These are phyloP conservation scores for Penicillium taxi DNA, from an alignment of 495 filamentous ascomycete genomes.

Conservation along the genomic window DNA sequence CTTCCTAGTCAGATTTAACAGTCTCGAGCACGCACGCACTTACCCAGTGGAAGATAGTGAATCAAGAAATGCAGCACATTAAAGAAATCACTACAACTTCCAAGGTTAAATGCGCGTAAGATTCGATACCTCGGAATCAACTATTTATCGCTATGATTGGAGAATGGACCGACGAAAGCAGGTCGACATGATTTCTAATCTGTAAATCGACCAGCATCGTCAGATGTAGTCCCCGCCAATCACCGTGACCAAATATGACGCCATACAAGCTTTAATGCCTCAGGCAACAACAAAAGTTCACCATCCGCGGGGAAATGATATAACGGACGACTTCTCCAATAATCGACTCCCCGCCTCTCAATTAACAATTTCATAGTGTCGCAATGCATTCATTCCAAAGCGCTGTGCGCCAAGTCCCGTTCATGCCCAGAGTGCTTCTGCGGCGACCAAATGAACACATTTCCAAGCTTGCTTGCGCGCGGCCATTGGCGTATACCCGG, in stretches of 20 bases:
- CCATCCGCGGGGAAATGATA: slow-evolving; percentile 12
- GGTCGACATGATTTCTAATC: too few species aligned
- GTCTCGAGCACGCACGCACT: too few species aligned
- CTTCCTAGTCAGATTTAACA: too few species aligned
- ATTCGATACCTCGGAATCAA: too few species aligned
- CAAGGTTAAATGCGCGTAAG: too few species aligned
- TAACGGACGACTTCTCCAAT: slow-evolving; percentile 6
- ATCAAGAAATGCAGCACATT: too few species aligned
- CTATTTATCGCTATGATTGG: too few species aligned
- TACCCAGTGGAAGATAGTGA: too few species aligned
- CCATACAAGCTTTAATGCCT: slow-evolving; percentile 8
- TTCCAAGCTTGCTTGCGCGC: slow-evolving; percentile 9
- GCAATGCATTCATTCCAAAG: slow-evolving; percentile 23
- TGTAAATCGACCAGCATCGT: too few species aligned
- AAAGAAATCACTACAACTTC: too few species aligned
- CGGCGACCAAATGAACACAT: slow-evolving; percentile 12
- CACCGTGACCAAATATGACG: slow-evolving; percentile 9
- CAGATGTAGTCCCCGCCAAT: slow-evolving; percentile 9
- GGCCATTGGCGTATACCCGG: slow-evolving; percentile 15
- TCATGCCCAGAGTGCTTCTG: slow-evolving; percentile 10
- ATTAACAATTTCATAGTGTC: neutral
- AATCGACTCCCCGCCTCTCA: neutral
- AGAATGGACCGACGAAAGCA: too few species aligned
- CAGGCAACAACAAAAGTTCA: slow-evolving; percentile 10
- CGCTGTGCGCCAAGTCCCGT: slow-evolving; percentile 19